Base-by-base conservation (phyloP, 1,139 yeast genomes). In the Yamadazyma spencermartinsiae region DNA sequence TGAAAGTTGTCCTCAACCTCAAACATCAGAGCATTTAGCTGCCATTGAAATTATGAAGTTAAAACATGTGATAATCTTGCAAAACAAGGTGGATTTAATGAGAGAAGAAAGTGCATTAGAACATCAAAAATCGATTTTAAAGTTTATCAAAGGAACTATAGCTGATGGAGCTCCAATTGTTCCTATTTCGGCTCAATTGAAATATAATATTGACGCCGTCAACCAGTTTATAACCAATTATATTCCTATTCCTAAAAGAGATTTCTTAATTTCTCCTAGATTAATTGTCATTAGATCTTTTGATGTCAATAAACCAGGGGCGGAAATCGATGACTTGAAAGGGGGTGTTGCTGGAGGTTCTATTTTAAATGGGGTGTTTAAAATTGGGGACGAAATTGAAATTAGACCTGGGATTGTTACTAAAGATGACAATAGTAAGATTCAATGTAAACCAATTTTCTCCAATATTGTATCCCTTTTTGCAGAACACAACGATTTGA, bases 271-370 rank as follows among this genome's bases (percentile, higher is more conserved):
- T 30, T 81, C 90, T 45, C 98, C 98, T 55, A 82, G 95, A 61
- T 80, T 94, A 58, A 94, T 94, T 63, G 98, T 94, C 45, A 94
- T 94, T 58, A 86, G 99, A 74, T 92, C 98, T 28, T 94, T 94
- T 63, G 99, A 94, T 68, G 98, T 94, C 49, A 94, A 94, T 74
- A 89, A 88, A 68, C 99, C 99, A 44, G 99, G 99, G 73, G 84
- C 97, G 31, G 98, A 90, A 65, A 87, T 94, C 53, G 95, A 86
- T 51, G 98, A 92, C 56, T 79, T 94, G 62, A 90, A 90, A 73
- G 99, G 99, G 58, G 99, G 99, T 80, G 98, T 94, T 61, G 99
- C 99, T 35, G 99, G 99, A 74, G 99, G 99, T 53, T 88, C 97
- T 40, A 92, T 94, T 56, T 77, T 92, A 60, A 88, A 83, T 44